Conservation (phyloP, 2,329 filamentous ascomycete species). For the Elsinoe australis region DNA sequence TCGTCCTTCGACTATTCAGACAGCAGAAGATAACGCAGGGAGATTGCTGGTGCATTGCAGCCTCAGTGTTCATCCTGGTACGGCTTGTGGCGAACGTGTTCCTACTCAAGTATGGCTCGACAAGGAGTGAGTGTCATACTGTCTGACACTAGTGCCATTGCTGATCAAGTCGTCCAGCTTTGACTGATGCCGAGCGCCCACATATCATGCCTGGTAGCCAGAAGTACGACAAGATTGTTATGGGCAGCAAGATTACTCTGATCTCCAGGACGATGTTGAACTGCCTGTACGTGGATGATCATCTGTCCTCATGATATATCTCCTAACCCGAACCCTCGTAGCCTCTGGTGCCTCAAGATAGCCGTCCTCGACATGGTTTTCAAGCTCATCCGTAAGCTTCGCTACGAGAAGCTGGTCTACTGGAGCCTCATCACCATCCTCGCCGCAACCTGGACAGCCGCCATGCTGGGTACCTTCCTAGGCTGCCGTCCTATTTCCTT, state of each 20-base stretch:
- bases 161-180: neutral
- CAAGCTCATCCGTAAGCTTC: slow-evolving; percentile 5
- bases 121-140: neutral
- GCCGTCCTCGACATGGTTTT: neutral
- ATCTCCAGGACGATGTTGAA: slow-evolving; percentile 1
- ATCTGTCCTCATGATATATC: too few relatives aligned
- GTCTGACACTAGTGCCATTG: too few relatives aligned
- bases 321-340: too few relatives aligned
- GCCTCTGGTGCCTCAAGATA: slow-evolving; percentile 1
- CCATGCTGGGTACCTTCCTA: neutral
- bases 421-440: neutral
- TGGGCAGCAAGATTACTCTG: slow-evolving; percentile 2
- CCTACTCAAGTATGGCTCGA: neutral
- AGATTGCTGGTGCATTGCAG: slow-evolving; percentile 1
- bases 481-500: neutral
- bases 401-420: slow-evolving; percentile 3
- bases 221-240: neutral
- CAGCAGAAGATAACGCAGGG: neutral
- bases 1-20: neutral
- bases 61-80: neutral
- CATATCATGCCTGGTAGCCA: neutral
- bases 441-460: neutral
- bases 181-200: neutral
- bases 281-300: too few relatives aligned
- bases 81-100: neutral